Evolutionary conservation across 768 basidiomycete genomes (phyloP).

Genomic region (Lentinus brumalis): DNA sequence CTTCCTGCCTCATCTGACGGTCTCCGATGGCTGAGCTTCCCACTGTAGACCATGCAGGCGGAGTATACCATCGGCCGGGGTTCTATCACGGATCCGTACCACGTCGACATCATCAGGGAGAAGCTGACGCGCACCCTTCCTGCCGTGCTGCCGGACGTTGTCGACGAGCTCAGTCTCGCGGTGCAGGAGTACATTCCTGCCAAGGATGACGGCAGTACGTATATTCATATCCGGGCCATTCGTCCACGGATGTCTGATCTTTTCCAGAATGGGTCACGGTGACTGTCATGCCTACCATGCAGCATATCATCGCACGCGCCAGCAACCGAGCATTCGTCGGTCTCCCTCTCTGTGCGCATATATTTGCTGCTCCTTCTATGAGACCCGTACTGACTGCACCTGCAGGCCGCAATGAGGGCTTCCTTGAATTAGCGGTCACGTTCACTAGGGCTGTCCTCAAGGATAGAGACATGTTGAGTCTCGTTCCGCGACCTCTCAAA

Average conservation of each 20-base stretch:
- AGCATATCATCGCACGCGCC: constrained; percentile 40
- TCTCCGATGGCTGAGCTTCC: neutral
- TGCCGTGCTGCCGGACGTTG: constrained; percentile 23
- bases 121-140: constrained; percentile 31
- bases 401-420: constrained; percentile 39
- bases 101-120: constrained; percentile 25
- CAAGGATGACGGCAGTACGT: constrained; percentile 15
- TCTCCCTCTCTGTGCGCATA: constrained; percentile 44
- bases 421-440: constrained; percentile 29
- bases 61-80: constrained; percentile 37
- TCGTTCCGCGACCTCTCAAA: constrained; percentile 36
- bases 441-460: constrained; percentile 36
- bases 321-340: constrained; percentile 54
- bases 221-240: neutral
- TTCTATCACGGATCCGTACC: constrained; percentile 18
- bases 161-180: constrained; percentile 28
- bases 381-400: neutral
- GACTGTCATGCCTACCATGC: constrained; percentile 27
- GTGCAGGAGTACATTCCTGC: constrained; percentile 34
- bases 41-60: constrained; percentile 29
- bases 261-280: constrained; percentile 42
- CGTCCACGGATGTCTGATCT: neutral
- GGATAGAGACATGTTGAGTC: constrained; percentile 22
- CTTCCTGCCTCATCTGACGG: too few species aligned
- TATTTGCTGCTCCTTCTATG: neutral